These are phyloP conservation scores for Pseudocercospora vitis DNA, from an alignment of 2,329 filamentous ascomycete species.

Conservation along the genomic window DNA sequence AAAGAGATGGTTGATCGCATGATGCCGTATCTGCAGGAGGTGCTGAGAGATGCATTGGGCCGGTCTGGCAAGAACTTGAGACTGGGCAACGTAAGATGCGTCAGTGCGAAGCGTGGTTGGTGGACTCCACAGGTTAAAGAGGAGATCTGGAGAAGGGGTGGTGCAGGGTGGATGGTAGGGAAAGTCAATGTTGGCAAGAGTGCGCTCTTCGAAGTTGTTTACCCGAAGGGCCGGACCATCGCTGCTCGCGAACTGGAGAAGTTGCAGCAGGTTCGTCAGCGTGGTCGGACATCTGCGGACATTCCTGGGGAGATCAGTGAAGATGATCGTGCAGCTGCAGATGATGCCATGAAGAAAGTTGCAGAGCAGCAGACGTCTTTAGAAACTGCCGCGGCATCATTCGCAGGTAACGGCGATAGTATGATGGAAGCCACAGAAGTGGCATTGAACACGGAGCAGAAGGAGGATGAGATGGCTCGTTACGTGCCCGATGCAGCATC, in stretches of 20 bases:
- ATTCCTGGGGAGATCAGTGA: background rate
- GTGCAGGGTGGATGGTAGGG: slow-evolving; percentile 93
- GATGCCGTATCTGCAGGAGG: slow-evolving; percentile 79
- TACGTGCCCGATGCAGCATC: background rate
- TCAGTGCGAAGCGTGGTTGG: slow-evolving; percentile 84
- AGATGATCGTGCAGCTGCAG: background rate
- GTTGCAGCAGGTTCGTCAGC: slow-evolving; percentile 13
- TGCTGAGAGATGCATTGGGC: slow-evolving; percentile 75
- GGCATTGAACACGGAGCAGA: background rate
- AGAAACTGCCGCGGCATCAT: background rate
- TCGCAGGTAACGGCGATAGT: slow-evolving; percentile 9
- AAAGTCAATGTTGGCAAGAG: slow-evolving; percentile 98
- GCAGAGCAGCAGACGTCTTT: no score
- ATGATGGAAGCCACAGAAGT: slow-evolving; percentile 11
- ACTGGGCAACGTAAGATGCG: slow-evolving; percentile 82
- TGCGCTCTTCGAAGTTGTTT: slow-evolving; percentile 81
- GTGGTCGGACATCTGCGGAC: background rate
- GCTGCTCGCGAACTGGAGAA: slow-evolving; percentile 9
- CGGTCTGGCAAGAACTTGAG: slow-evolving; percentile 66
- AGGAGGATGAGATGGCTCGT: background rate
- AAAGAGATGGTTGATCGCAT: slow-evolving; percentile 81
- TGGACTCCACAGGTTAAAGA: slow-evolving; percentile 87
- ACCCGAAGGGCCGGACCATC: slow-evolving; percentile 65
- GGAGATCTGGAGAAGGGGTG: slow-evolving; percentile 78
- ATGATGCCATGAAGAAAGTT: background rate